These are phyloP conservation scores for Lactifluus piperatus DNA, from an alignment of 768 basidiomycete genomes.

Conservation along the genomic window DNA sequence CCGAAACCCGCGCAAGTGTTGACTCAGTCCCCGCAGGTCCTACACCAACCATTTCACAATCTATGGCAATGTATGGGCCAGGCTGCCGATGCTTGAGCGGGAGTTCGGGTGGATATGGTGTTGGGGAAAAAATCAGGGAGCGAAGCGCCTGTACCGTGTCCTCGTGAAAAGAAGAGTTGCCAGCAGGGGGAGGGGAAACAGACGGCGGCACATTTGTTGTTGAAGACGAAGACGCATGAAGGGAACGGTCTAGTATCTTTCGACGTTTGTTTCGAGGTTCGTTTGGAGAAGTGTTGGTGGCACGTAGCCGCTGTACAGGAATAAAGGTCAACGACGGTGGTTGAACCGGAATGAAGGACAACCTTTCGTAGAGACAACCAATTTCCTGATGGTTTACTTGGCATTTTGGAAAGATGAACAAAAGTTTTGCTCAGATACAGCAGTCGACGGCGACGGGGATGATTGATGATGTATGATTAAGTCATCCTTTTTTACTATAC, in stretches of 20 bases:
- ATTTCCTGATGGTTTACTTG: conserved; percentile 7
- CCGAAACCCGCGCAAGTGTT: conserved; percentile 76
- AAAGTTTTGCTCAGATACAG: too few relatives aligned
- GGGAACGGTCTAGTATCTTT: background rate
- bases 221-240: background rate
- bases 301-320: background rate
- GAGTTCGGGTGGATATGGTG: conserved; percentile 5
- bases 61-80: conserved; percentile 73
- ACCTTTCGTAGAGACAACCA: conserved; percentile 14
- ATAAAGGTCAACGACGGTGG: conserved; percentile 1
- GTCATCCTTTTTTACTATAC: background rate
- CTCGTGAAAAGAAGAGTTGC: background rate
- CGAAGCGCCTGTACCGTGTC: conserved; percentile 8
- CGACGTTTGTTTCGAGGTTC: background rate
- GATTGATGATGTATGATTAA: background rate
- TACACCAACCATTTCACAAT: conserved; percentile 99
- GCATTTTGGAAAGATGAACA: background rate
- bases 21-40: conserved; percentile 77
- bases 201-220: background rate
- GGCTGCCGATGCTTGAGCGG: conserved; percentile 26
- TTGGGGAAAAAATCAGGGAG: conserved; percentile 26
- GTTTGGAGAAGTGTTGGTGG: background rate
- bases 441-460: too few relatives aligned
- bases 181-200: background rate
- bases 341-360: background rate